phyloP scores from a whole-genome alignment of 345 rosid genomes.

The Murraya koenigii region DNA sequence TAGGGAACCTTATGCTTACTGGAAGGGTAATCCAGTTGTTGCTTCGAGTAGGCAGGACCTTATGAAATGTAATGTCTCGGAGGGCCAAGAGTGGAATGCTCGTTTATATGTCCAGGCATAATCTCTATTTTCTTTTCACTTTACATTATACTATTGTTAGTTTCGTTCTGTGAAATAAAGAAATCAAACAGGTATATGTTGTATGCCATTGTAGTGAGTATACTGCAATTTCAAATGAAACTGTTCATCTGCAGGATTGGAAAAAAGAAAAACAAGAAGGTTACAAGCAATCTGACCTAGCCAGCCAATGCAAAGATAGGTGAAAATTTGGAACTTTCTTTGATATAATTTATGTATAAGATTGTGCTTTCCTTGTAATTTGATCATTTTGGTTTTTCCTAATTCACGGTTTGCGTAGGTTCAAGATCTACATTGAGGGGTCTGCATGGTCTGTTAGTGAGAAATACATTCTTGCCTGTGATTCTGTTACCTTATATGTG shows the following conservation, averaged over 20 bases:
- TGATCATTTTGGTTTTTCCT: neutral
- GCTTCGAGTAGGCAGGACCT: constrained; percentile 68
- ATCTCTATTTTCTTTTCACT: neutral
- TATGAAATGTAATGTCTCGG: constrained; percentile 67
- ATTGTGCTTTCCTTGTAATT: neutral
- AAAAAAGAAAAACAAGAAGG: constrained; percentile 55
- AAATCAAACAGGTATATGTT: neutral
- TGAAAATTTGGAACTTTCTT: constrained; percentile 11
- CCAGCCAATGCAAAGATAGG: constrained; percentile 81
- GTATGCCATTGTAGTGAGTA: neutral
- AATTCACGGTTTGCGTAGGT: constrained; percentile 35
- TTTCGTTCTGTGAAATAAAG: neutral
- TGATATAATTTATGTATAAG: neutral
- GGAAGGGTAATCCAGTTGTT: constrained; percentile 90
- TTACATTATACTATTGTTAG: neutral
- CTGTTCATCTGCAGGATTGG: constrained; percentile 65
- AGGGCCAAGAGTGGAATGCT: constrained; percentile 82
- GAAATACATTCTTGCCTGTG: constrained; percentile 82
- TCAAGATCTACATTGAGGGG: constrained; percentile 82
- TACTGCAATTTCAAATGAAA: neutral
- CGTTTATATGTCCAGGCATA: constrained; percentile 70
- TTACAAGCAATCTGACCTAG: constrained; percentile 71
- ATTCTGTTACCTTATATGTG: constrained; percentile 62
- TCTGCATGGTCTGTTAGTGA: constrained; percentile 87
- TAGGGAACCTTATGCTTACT: constrained; percentile 76